Evolutionary conservation across 2,329 filamentous ascomycete species (phyloP), one percentile per base, ranked within the genome.

Genomic region (Trichothecium sympodiale): DNA sequence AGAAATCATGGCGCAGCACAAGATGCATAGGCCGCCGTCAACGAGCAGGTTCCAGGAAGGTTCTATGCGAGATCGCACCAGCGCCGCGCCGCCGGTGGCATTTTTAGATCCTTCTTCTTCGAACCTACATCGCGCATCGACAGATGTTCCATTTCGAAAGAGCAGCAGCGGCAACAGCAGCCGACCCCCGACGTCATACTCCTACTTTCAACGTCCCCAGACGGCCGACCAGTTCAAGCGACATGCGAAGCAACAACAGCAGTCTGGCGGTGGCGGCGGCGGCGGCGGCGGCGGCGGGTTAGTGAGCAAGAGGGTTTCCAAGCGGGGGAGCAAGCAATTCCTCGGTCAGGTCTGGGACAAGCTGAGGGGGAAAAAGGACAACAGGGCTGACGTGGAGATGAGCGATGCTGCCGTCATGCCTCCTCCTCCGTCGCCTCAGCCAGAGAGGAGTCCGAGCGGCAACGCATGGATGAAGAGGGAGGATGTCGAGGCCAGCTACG

Each of bases 61-160:
- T 29, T 89, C 81, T 49, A 89, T 94, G 83, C 85, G 80, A 50
- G 84, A 93, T 56, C 77, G 83, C 44, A 66, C 74, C 23, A 88
- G 82, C 50, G 70, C 75, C 39, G 72, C 68, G 40, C 85, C 85
- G 18, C 83, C 83, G 0, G 67, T 71, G 31, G 68, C 75, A 29
- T 87, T 83, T 54, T 65, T 82, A 29, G 75, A 56, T 16, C 53
- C 56, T 9, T 25, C 56, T 9, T 25, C 20, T 6, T 25, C 20
- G 20, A 6, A 25, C 20, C 20, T 25, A 25, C 20, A 25, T 10
- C 20, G 20, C 20, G 10, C 20, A 25, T 25, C 20, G 10, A 25
- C 20, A 25, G 20, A 25, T 6, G 20, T 6, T 10, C 20, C 20
- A 6, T 40, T n/a, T 5, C 9, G 9, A n/a, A 15, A 25, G 10